Base-by-base conservation (phyloP, 1,284 basidiomycete species). In the Xerocomus cyaneibrunnescens region DNA sequence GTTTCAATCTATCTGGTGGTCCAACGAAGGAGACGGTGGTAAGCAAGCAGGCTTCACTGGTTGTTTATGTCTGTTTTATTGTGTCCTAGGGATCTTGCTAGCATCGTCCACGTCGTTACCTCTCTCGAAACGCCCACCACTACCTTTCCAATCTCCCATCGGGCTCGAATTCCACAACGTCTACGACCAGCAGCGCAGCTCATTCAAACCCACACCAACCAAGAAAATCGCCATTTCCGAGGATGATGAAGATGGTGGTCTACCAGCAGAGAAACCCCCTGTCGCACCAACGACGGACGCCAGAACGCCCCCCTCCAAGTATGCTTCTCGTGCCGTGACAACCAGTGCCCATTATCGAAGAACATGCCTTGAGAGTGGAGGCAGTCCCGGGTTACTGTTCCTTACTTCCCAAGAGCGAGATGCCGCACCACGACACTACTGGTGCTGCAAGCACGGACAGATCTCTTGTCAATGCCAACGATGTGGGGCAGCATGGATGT, bases 281-380 rank as follows among this genome's bases (percentile, higher is more conserved):
- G 65, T 81, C 38, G 71, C 74, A 34, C 62, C 75, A 12, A 50
- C 42, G 22, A 27, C 55, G 12, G 81, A 83, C 7, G 80, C 80
- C 35, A 86, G 88, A 12, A 68, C 67, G 16, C 90, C 89, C 82
- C 2, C 66, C 92, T 41, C 63, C 91, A 23, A 78, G 79, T 2
- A 89, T 90, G 83, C 75, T 92, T 8, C 89, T 89, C 42, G 80
- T 83, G 0, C 89, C 88, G 5, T 89, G 85, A 68, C 77, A 79
- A 57, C 65, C 74, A 8, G 63, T 71, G 19, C 69, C 77, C 2
- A 50, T 57, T 30, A 47, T 58, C 21, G 47, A 45, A 16, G 75
- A 82, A 56, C 74, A 82, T 35, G 78, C 87, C 75, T 91, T 6
- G 88, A 88, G 5, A 80, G 78, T 8, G 85, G 86, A 9, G 70